Base-by-base conservation (phyloP, 1,284 basidiomycete species). In the Farysia itapuensis region DNA sequence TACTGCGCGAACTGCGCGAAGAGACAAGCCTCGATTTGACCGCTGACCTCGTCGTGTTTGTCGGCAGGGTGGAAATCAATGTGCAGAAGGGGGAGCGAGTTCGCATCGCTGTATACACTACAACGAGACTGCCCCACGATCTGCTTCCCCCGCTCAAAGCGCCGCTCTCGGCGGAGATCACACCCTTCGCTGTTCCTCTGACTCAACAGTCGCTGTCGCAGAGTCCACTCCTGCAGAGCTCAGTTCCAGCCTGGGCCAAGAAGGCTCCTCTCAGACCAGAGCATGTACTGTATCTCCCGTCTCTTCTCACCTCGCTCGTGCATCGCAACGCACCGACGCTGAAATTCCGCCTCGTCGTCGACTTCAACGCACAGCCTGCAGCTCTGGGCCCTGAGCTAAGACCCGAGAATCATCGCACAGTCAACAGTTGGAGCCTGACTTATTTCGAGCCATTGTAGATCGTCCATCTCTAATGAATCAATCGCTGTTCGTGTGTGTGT, bases 1-100 rank as follows among this genome's bases (percentile, higher is more conserved):
- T 47, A 14, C 3, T 59, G 3, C 25, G 54, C 2, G 54, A 59
- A 34, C 38, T 43, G 1, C 19, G 6, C 0, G 54, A 59, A 15
- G 54, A 59, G 20, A 26, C 42, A 15, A 6, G 20, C 16, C 11
- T 52, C 0, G n/a, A n/a, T n/a, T n/a, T n/a, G n/a, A n/a, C n/a
- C n/a, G n/a, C n/a, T n/a, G n/a, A n/a, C n/a, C n/a, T n/a, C n/a
- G n/a, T n/a, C n/a, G n/a, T n/a, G n/a, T n/a, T n/a, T n/a, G n/a
- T n/a, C n/a, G n/a, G n/a, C n/a, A n/a, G n/a, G n/a, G n/a, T n/a
- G n/a, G n/a, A n/a, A n/a, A n/a, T n/a, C n/a, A n/a, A n/a, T n/a
- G 26, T 28, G 9, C 26, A 28, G 26, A n/a, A 28, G n/a, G n/a
- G 26, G 11, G 26, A 28, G n/a, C 9, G n/a, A 11, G n/a, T 28